Evolutionary conservation across 1,284 basidiomycete species (phyloP).

Genomic region (Cutaneotrichosporon cutaneum): DNA sequence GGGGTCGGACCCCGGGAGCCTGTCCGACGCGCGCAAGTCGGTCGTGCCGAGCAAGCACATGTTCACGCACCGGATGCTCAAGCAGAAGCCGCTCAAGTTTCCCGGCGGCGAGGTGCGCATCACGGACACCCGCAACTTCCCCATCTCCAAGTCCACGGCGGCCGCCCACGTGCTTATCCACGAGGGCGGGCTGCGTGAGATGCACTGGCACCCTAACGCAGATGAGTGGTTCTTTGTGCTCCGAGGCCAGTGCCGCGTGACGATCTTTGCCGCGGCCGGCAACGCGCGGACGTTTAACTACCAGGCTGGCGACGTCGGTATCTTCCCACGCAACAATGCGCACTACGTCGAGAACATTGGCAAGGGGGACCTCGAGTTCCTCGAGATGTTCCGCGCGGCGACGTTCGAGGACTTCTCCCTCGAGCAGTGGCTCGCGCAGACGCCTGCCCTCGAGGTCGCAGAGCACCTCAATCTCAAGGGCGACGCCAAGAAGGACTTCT

Average conservation of each 20-base stretch:
- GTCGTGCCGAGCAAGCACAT: slow-evolving; percentile 22
- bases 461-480: slow-evolving; percentile 48
- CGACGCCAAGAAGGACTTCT: slow-evolving; percentile 22
- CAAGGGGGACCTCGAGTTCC: slow-evolving; percentile 62
- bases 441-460: slow-evolving; percentile 60
- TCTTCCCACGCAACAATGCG: slow-evolving; percentile 56
- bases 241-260: slow-evolving; percentile 62
- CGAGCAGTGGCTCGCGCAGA: slow-evolving; percentile 64
- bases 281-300: slow-evolving; percentile 69
- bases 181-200: slow-evolving; percentile 63
- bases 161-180: slow-evolving; percentile 67
- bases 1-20: slow-evolving; percentile 30
- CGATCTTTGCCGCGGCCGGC: slow-evolving; percentile 62
- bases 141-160: slow-evolving; percentile 61
- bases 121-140: slow-evolving; percentile 63
- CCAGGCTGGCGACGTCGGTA: slow-evolving; percentile 65
- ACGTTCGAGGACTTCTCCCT: slow-evolving; percentile 62
- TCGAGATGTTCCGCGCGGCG: slow-evolving; percentile 67
- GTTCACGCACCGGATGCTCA: slow-evolving; percentile 41
- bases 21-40: slow-evolving; percentile 18
- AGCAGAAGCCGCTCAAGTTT: slow-evolving; percentile 50
- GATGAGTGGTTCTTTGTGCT: slow-evolving; percentile 46
- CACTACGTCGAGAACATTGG: slow-evolving; percentile 72
- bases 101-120: slow-evolving; percentile 65
- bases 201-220: slow-evolving; percentile 70